Conservation (phyloP, 495 filamentous ascomycete genomes). For the Lasiosphaeria hispida region DNA sequence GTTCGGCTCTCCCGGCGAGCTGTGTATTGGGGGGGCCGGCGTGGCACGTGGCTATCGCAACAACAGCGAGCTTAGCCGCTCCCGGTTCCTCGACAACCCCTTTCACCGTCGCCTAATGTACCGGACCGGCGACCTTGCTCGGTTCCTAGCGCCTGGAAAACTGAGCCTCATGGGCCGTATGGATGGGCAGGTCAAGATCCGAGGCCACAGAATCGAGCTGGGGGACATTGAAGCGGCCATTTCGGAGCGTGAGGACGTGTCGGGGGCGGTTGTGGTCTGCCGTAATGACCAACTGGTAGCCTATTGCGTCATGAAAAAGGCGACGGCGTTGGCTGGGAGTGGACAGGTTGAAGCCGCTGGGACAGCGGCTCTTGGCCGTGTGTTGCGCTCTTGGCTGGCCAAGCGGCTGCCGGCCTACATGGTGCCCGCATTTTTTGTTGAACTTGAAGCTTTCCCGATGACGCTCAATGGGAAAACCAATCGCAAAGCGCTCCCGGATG, state of each 20-base stretch:
- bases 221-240: constrained; percentile 53
- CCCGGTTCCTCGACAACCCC: constrained; percentile 36
- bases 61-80: constrained; percentile 31
- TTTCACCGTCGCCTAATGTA: constrained; percentile 38
- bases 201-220: constrained; percentile 50
- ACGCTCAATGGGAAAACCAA: constrained; percentile 59
- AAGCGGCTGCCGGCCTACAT: constrained; percentile 58
- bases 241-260: constrained; percentile 23
- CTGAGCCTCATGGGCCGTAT: constrained; percentile 48
- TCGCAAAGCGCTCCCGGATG: constrained; percentile 44
- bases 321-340: too few relatives aligned
- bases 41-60: constrained; percentile 43
- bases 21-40: constrained; percentile 40
- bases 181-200: constrained; percentile 52
- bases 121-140: constrained; percentile 53
- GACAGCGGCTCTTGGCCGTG: constrained; percentile 7
- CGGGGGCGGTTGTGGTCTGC: constrained; percentile 20
- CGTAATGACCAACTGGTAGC: constrained; percentile 23
- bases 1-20: constrained; percentile 31
- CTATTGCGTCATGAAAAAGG: too few relatives aligned
- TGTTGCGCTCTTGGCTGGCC: constrained; percentile 26
- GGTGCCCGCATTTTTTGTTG: constrained; percentile 62
- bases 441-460: constrained; percentile 51
- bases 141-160: constrained; percentile 41
- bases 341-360: background rate